phyloP scores from a whole-genome alignment of 306 rosid species.

The Corylus avellana region DNA sequence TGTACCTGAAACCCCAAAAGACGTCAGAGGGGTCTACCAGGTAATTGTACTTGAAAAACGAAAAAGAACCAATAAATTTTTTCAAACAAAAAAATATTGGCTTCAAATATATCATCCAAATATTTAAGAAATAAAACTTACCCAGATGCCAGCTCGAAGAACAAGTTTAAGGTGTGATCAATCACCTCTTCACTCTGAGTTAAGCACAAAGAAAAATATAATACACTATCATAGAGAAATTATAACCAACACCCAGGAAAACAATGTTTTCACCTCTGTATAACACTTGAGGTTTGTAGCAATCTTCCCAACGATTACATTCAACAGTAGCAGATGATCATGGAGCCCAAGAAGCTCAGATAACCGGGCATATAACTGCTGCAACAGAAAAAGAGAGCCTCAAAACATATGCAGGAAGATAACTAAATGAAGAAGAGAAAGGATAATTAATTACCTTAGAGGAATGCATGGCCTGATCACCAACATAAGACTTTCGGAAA shows the following conservation, averaged over 20 bases:
- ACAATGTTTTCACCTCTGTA: conserved; percentile 57
- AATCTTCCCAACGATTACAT: conserved; percentile 82
- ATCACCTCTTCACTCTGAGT: conserved; percentile 96
- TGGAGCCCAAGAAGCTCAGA: conserved; percentile 90
- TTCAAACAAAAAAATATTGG: conserved; percentile 20
- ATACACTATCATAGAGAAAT: conserved; percentile 6
- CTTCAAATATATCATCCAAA: conserved; percentile 20
- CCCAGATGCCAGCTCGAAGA: conserved; percentile 99
- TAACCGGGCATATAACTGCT: conserved; percentile 86
- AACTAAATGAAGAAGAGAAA: conserved; percentile 14
- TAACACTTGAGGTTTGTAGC: conserved; percentile 83
- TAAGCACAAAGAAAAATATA: conserved; percentile 21
- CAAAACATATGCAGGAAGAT: conserved; percentile 31
- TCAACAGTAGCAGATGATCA: conserved; percentile 73
- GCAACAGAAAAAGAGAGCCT: conserved; percentile 41
- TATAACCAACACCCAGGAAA: conserved; percentile 1
- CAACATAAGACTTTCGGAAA: conserved; percentile 92
- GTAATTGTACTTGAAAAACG: not conserved
- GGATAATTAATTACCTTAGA: conserved; percentile 72
- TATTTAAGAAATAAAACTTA: conserved; percentile 38
- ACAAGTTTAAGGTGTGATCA: conserved; percentile 93
- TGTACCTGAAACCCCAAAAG: conserved; percentile 56
- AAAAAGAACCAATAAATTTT: conserved; percentile 15
- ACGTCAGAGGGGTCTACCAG: not conserved
- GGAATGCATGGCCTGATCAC: conserved; percentile 99